Evolutionary conservation across 1,284 basidiomycete species (phyloP).

Genomic region (Ceraceosorus guamensis): DNA sequence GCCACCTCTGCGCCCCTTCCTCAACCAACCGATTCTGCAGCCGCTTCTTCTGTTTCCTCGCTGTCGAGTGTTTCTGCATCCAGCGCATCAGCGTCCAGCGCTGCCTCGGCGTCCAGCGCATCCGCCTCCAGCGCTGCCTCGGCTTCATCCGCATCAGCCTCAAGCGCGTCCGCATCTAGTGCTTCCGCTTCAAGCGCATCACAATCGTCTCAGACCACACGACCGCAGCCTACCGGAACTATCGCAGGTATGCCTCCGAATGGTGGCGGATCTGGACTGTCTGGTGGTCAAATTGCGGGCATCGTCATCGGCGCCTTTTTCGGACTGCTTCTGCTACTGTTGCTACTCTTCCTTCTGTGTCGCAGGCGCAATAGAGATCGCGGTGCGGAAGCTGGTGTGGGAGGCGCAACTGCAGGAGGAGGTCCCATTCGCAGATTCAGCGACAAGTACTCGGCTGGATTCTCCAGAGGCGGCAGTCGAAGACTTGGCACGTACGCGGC

Average conservation of each 20-base stretch:
- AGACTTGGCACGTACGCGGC: conserved; percentile 20
- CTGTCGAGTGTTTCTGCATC: background rate
- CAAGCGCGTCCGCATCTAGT: background rate
- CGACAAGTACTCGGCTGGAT: conserved; percentile 7
- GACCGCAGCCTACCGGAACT: background rate
- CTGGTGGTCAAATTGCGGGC: conserved; percentile 33
- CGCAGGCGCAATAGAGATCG: conserved; percentile 16
- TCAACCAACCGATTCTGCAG: too few species aligned
- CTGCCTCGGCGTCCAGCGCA: conserved; percentile 2
- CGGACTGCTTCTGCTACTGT: conserved; percentile 20
- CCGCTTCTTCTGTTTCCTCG: background rate
- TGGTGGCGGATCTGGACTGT: conserved; percentile 9
- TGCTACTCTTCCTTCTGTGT: conserved; percentile 19
- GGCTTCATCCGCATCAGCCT: background rate
- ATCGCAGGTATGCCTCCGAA: conserved; percentile 2
- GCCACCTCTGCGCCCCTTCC: too few species aligned
- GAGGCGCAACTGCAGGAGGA: conserved; percentile 6
- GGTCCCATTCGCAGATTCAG: conserved; percentile 2
- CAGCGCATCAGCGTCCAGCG: background rate
- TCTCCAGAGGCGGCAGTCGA: conserved; percentile 12
- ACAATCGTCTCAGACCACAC: background rate
- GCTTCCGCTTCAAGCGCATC: background rate
- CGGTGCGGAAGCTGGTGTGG: conserved; percentile 12
- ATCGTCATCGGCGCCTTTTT: conserved; percentile 27
- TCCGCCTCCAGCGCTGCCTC: conserved; percentile 1